These are phyloP conservation scores for Trichoderma oligosporum DNA, from an alignment of 2,329 filamentous ascomycete genomes.

Conservation along the genomic window DNA sequence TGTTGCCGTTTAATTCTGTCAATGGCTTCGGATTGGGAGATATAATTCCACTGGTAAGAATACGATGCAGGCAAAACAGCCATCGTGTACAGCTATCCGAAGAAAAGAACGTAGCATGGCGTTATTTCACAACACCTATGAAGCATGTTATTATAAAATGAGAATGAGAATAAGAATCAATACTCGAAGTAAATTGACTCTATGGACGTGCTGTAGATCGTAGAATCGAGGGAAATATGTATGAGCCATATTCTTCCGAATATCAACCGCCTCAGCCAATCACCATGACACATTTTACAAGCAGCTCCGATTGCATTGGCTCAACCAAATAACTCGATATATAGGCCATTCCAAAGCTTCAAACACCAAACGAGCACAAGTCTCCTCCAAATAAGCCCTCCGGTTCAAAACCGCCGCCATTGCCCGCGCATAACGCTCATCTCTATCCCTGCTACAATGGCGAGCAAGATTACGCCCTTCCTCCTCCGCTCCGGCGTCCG, in stretches of 20 bases:
- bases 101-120: no score
- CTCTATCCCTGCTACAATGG: slow-evolving; percentile 56
- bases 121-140: no score
- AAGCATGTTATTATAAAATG: no score
- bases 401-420: no score
- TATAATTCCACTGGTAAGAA: no score
- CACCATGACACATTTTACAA: slow-evolving; percentile 26
- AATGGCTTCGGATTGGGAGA: no score
- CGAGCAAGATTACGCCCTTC: slow-evolving; percentile 75
- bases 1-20: no score
- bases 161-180: no score
- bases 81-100: no score
- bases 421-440: slow-evolving; percentile 5
- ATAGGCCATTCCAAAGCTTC: slow-evolving; percentile 34
- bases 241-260: slow-evolving; percentile 18
- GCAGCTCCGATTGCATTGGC: slow-evolving; percentile 42
- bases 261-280: slow-evolving; percentile 25
- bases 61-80: no score
- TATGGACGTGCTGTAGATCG: not conserved
- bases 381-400: no score
- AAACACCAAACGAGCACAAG: slow-evolving; percentile 25
- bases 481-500: slow-evolving; percentile 67
- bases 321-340: slow-evolving; percentile 23
- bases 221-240: not conserved
- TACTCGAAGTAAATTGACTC: no score